Conservation (phyloP, 495 filamentous ascomycete species). For the Lindgomyces ingoldianus region DNA sequence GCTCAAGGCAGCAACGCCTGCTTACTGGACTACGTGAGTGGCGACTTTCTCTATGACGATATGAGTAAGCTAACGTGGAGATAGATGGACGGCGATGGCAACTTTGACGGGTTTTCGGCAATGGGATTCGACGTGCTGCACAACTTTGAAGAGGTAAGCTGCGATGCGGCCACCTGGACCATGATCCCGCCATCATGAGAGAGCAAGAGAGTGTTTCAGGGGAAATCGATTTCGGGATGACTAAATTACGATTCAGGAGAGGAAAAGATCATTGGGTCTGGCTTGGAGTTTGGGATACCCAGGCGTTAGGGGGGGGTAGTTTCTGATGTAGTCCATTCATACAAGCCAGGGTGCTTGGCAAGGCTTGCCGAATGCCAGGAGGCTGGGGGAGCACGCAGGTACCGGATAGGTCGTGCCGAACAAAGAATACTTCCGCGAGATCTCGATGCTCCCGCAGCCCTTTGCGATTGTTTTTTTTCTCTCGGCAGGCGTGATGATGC, state of each 20-base stretch:
- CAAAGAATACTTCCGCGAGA: background rate
- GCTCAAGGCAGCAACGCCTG: constrained; percentile 68
- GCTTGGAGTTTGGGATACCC: constrained; percentile 8
- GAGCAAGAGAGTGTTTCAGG: background rate
- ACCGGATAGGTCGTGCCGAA: background rate
- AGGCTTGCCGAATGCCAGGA: background rate
- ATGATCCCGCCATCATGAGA: constrained; percentile 53
- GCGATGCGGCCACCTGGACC: constrained; percentile 69
- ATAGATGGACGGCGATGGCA: constrained; percentile 70
- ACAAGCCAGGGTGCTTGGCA: background rate
- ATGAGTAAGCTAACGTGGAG: constrained; percentile 5
- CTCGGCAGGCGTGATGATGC: background rate
- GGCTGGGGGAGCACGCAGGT: background rate
- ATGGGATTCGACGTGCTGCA: constrained; percentile 78
- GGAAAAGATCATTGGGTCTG: background rate
- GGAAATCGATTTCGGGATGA: background rate
- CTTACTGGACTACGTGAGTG: constrained; percentile 73
- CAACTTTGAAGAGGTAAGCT: constrained; percentile 77
- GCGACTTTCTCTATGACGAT: constrained; percentile 1
- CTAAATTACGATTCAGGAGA: background rate
- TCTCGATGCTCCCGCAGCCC: background rate
- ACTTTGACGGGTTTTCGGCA: constrained; percentile 66
- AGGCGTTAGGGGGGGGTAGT: constrained; percentile 1
- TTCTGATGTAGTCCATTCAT: background rate
- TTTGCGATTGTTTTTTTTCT: background rate